Evolutionary conservation across 2,329 filamentous ascomycete species (phyloP).

Genomic region (Alternaria viburni): DNA sequence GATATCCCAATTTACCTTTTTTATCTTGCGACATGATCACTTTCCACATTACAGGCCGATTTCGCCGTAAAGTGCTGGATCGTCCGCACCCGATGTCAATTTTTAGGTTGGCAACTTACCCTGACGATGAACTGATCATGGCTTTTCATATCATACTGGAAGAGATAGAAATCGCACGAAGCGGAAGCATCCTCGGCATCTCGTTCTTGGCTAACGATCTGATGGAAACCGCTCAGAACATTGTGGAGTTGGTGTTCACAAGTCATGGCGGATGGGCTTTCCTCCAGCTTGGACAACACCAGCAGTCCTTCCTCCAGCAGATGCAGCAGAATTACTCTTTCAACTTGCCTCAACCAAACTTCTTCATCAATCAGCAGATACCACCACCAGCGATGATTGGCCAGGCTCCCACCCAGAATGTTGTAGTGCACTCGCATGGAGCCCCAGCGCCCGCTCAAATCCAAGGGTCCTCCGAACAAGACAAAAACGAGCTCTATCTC

Average conservation of each 20-base stretch:
- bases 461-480: not conserved
- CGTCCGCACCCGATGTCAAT: not conserved
- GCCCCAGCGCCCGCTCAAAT: not conserved
- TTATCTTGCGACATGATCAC: not conserved
- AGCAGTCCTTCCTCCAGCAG: not conserved
- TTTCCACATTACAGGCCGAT: not conserved
- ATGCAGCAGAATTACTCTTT: not conserved
- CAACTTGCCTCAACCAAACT: not conserved
- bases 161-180: not conserved
- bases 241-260: not conserved
- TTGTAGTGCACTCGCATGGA: not conserved
- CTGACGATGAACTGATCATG: not conserved
- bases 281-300: not conserved
- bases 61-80: not conserved
- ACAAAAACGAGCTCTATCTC: not conserved
- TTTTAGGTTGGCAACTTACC: not conserved
- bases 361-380: not conserved
- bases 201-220: not conserved
- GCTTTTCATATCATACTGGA: not conserved
- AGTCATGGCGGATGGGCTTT: not conserved
- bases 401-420: not conserved
- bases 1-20: not conserved
- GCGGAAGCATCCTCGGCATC: not conserved
- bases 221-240: not conserved
- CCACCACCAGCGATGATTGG: not conserved